A percentile compares a stretch with the other conserved stretches of the same genome.
phyloP scores from a whole-genome alignment of 805 yeast genomes.

The Saccharomycopsis capsularis region DNA sequence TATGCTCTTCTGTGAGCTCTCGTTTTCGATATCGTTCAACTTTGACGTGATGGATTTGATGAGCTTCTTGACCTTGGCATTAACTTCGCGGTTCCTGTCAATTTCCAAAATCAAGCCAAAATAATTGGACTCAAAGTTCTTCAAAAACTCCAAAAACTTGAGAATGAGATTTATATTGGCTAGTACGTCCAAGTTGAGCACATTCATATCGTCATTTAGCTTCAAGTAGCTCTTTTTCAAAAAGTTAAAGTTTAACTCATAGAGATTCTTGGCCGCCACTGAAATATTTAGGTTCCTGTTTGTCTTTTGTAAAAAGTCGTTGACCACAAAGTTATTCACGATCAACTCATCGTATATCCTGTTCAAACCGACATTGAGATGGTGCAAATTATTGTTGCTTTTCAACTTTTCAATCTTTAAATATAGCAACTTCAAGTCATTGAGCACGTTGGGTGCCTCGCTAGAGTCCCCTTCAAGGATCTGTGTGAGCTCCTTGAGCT shows the following conservation, averaged over 20 bases:
- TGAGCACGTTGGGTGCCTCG: constrained; percentile 20
- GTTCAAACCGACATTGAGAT: constrained; percentile 8
- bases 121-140: constrained; percentile 16
- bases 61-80: constrained; percentile 11
- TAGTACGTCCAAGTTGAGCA: constrained; percentile 11
- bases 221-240: constrained; percentile 3
- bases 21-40: constrained; percentile 13
- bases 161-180: constrained; percentile 3
- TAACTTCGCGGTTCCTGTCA: constrained; percentile 3
- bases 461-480: constrained; percentile 15
- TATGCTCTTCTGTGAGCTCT: neutral
- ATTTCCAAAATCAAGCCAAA: constrained; percentile 14
- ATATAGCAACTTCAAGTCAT: constrained; percentile 13
- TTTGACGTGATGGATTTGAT: constrained; percentile 9
- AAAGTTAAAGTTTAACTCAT: constrained; percentile 17
- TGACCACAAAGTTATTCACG: constrained; percentile 19
- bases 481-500: constrained; percentile 10
- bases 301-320: constrained; percentile 19
- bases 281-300: constrained; percentile 18
- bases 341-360: constrained; percentile 19
- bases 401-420: constrained; percentile 15
- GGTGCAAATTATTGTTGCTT: constrained; percentile 6
- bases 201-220: neutral
- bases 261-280: constrained; percentile 10
- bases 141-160: constrained; percentile 11